Conservation (phyloP, 2,329 filamentous ascomycete species). For the Trichoderma polysporum region DNA sequence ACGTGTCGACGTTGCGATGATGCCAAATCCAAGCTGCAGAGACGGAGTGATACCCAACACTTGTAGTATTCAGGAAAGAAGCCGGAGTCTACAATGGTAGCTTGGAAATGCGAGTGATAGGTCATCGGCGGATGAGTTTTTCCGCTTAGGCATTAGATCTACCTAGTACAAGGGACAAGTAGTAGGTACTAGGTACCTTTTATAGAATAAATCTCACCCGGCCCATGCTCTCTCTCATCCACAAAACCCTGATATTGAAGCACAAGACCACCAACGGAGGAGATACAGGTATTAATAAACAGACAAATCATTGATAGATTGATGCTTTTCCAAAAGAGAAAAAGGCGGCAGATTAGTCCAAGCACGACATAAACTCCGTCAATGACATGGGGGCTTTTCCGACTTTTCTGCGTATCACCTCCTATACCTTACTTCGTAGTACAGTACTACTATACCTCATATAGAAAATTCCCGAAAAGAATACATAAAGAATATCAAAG, state of each 20-base stretch:
- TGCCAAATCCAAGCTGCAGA: slow-evolving; percentile 1
- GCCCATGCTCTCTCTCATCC: not conserved
- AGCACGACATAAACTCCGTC: not conserved
- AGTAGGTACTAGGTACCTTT: not conserved
- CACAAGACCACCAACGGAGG: not conserved
- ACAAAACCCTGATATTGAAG: too few relatives aligned
- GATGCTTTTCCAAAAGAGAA: not conserved
- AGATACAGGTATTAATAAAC: not conserved
- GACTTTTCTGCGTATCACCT: not conserved
- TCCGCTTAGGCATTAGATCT: not conserved
- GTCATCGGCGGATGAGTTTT: slow-evolving; percentile 11
- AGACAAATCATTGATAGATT: not conserved
- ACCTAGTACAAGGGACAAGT: not conserved
- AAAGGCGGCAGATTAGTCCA: not conserved
- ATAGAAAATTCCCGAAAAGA: not conserved
- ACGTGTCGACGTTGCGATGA: slow-evolving; percentile 16
- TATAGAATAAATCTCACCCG: not conserved
- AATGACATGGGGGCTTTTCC: not conserved
- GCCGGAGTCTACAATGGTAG: not conserved
- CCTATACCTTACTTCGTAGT: too few relatives aligned
- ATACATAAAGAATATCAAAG: not conserved
- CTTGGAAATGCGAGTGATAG: not conserved
- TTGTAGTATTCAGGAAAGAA: slow-evolving; percentile 1
- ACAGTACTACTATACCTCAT: not conserved
- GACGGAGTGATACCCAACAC: not conserved